Percentiles rank a stretch among this genome's conserved stretches.
These are phyloP conservation scores for Xylariomycetidae sp. DNA, from an alignment of 2,329 filamentous ascomycete genomes.

Conservation along the genomic window DNA sequence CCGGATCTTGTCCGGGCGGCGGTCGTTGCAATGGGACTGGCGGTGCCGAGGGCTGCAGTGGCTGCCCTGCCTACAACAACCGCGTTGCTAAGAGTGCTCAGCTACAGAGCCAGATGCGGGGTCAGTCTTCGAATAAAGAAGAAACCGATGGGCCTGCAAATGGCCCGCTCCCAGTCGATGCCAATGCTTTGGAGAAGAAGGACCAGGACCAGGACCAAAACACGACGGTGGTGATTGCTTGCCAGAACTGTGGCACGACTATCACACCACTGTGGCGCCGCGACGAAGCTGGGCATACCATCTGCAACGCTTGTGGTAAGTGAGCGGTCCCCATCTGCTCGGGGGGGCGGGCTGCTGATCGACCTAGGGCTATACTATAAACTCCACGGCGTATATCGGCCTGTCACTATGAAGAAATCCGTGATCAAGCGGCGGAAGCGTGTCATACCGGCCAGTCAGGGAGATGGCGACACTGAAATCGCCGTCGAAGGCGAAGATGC, in stretches of 20 bases:
- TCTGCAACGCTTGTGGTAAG: constrained; percentile 95
- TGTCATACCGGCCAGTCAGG: constrained; percentile 72
- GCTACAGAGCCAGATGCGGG: constrained; percentile 41
- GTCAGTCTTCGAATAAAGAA: constrained; percentile 18
- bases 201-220: constrained; percentile 33
- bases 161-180: constrained; percentile 39
- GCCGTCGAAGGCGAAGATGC: constrained; percentile 31
- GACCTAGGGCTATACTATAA: constrained; percentile 83
- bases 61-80: constrained; percentile 97
- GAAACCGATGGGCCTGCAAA: constrained; percentile 26
- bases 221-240: constrained; percentile 73
- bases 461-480: constrained; percentile 30
- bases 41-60: constrained; percentile 88
- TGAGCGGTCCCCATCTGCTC: constrained; percentile 26
- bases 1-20: constrained; percentile 91
- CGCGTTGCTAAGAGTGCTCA: constrained; percentile 82
- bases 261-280: constrained; percentile 94
- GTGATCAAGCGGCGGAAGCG: constrained; percentile 95
- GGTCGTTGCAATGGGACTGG: constrained; percentile 95
- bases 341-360: neutral
- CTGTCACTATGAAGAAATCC: constrained; percentile 97
- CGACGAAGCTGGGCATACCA: constrained; percentile 91
- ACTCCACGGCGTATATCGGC: constrained; percentile 85
- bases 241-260: constrained; percentile 94
- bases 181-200: constrained; percentile 38